Evolutionary conservation across 2,329 filamentous ascomycete genomes (phyloP).

Genomic region (Verticillium tricorpus): DNA sequence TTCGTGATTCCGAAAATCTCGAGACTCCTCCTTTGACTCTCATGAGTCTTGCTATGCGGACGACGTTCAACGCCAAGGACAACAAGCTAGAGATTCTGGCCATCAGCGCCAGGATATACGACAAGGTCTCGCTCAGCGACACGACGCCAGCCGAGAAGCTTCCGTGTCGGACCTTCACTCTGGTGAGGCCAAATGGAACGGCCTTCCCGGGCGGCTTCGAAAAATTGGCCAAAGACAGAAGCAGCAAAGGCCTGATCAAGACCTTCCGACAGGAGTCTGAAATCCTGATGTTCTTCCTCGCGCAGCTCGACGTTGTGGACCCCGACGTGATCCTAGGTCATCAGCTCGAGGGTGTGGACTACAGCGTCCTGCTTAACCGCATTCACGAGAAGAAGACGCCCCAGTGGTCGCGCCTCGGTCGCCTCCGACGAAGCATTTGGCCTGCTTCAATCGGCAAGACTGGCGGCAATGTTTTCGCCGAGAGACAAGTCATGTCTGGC

Average conservation of each 20-base stretch:
- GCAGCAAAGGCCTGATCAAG: conserved; percentile 72
- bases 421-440: conserved; percentile 80
- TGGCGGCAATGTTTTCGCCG: conserved; percentile 86
- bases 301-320: conserved; percentile 80
- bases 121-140: conserved; percentile 81
- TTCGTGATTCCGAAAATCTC: conserved; percentile 74
- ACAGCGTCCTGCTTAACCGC: conserved; percentile 82
- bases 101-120: conserved; percentile 88
- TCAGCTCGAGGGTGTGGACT: conserved; percentile 95
- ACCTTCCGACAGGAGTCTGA: conserved; percentile 80
- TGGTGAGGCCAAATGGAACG: conserved; percentile 71
- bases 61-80: conserved; percentile 80
- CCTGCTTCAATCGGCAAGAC: conserved; percentile 80
- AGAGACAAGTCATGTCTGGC: conserved; percentile 84
- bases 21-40: conserved; percentile 84
- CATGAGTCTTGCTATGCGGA: conserved; percentile 92
- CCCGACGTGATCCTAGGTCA: conserved; percentile 94
- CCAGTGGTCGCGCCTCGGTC: conserved; percentile 90
- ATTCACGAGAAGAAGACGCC: conserved; percentile 87
- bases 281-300: conserved; percentile 82
- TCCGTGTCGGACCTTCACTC: conserved; percentile 84
- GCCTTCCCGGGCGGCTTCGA: conserved; percentile 87
- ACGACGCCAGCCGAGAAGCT: conserved; percentile 86
- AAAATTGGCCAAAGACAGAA: conserved; percentile 63
- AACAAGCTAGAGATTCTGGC: conserved; percentile 96